phyloP scores from a whole-genome alignment of 805 yeast species.

The Osmozyma mogii region DNA sequence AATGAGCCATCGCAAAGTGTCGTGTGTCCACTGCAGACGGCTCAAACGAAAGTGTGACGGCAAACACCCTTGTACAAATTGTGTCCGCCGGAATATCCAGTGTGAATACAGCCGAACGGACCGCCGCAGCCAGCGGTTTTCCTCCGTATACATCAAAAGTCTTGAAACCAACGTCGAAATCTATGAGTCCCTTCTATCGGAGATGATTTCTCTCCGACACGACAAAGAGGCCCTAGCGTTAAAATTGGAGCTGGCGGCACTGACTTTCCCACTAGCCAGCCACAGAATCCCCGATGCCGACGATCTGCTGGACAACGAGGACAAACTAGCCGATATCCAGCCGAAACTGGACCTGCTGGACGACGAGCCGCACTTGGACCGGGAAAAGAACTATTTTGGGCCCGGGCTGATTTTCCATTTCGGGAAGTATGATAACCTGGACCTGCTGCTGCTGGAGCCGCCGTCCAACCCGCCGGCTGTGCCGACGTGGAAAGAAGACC shows the following conservation, averaged over 20 bases:
- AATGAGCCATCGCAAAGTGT: too few species aligned
- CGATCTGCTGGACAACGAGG: slow-evolving; percentile 3
- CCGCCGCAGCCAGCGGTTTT: slow-evolving; percentile 11
- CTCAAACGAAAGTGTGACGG: slow-evolving; percentile 14
- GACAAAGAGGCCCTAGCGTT: slow-evolving; percentile 9
- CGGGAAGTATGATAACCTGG: slow-evolving; percentile 2
- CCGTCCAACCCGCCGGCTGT: slow-evolving; percentile 1
- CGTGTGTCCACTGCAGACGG: slow-evolving; percentile 13
- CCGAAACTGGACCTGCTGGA: neutral
- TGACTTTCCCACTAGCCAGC: slow-evolving; percentile 5
- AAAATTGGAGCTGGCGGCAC: slow-evolving; percentile 8
- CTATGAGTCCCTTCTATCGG: slow-evolving; percentile 7
- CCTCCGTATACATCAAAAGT: slow-evolving; percentile 12
- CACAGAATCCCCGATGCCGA: slow-evolving; percentile 1
- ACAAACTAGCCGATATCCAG: slow-evolving; percentile 5
- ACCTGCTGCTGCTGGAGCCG: slow-evolving; percentile 1
- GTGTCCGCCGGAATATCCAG: slow-evolving; percentile 5
- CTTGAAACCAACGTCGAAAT: slow-evolving; percentile 13
- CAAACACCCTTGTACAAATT: slow-evolving; percentile 11
- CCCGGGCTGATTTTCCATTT: slow-evolving; percentile 12
- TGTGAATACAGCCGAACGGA: slow-evolving; percentile 12
- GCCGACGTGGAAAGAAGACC: slow-evolving; percentile 10
- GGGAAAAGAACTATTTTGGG: slow-evolving; percentile 10
- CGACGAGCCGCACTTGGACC: slow-evolving; percentile 4
- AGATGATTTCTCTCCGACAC: slow-evolving; percentile 8